phyloP scores from a whole-genome alignment of 352 stramenopile genomes.

The Pythium insidiosum region DNA sequence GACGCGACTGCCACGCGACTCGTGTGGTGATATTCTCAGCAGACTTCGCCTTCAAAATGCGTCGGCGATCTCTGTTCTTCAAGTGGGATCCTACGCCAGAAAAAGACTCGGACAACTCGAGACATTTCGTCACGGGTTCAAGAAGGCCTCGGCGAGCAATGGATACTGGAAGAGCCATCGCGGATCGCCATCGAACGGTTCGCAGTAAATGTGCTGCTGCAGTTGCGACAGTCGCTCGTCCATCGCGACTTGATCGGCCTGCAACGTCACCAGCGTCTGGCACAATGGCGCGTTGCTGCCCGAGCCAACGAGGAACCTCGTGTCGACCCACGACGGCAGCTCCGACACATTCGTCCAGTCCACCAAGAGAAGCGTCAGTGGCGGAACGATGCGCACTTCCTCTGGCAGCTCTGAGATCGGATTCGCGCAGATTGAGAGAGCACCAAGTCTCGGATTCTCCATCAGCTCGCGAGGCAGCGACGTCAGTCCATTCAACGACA shows the following conservation, averaged over 20 bases:
- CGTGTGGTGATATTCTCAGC: too few relatives aligned
- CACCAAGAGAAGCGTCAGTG: background rate
- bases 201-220: too few relatives aligned
- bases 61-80: too few relatives aligned
- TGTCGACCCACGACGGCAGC: background rate
- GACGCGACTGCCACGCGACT: too few relatives aligned
- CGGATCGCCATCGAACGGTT: constrained; percentile 5
- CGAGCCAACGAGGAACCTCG: background rate
- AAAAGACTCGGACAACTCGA: too few relatives aligned
- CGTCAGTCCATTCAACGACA: background rate
- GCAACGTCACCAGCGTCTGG: too few relatives aligned
- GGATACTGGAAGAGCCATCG: too few relatives aligned
- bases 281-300: constrained; percentile 1
- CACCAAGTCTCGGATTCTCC: background rate
- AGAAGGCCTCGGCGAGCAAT: constrained; percentile 2
- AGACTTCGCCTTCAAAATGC: too few relatives aligned
- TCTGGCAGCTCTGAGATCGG: background rate
- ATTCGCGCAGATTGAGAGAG: background rate
- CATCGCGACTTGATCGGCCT: too few relatives aligned
- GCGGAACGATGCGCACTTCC: background rate
- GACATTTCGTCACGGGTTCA: too few relatives aligned
- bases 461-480: background rate
- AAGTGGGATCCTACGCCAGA: too few relatives aligned
- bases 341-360: background rate
- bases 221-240: too few relatives aligned